phyloP scores from a whole-genome alignment of 2,329 filamentous ascomycete species.

The Clarireedia homoeocarpa region DNA sequence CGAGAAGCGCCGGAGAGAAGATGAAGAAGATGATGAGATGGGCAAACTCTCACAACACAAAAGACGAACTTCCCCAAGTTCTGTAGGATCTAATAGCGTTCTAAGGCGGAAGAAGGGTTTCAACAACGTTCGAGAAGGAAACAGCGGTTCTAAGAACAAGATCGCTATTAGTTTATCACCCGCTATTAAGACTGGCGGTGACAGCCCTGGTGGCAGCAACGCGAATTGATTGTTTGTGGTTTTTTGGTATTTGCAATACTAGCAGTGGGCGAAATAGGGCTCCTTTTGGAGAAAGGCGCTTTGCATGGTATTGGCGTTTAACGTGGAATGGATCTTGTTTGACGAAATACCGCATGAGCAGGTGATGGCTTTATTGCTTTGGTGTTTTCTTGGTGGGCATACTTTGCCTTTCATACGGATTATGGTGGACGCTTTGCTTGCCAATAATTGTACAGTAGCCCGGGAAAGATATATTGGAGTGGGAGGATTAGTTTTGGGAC shows the following conservation, averaged over 20 bases:
- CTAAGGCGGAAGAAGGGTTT: constrained; percentile 41
- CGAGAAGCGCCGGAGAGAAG: constrained; percentile 84
- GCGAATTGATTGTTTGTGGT: background rate
- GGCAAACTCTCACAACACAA: constrained; percentile 65
- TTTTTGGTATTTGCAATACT: background rate
- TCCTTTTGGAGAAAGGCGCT: constrained; percentile 2
- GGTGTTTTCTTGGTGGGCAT: background rate
- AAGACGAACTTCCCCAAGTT: constrained; percentile 47
- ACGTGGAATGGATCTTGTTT: background rate
- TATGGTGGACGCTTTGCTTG: background rate
- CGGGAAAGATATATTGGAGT: background rate
- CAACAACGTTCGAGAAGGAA: constrained; percentile 33
- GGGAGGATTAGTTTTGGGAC: background rate
- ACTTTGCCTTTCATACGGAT: background rate
- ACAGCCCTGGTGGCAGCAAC: constrained; percentile 15
- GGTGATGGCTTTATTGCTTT: background rate
- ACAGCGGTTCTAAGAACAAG: constrained; percentile 38
- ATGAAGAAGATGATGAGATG: constrained; percentile 90
- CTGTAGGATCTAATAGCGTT: constrained; percentile 22
- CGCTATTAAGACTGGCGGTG: constrained; percentile 28
- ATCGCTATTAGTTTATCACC: constrained; percentile 52
- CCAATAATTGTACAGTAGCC: background rate
- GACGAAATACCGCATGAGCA: background rate
- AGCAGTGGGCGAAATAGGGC: background rate
- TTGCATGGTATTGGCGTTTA: constrained; percentile 7